These are phyloP conservation scores for Apiospora malaysiana DNA, from an alignment of 2,329 filamentous ascomycete genomes.

Conservation along the genomic window DNA sequence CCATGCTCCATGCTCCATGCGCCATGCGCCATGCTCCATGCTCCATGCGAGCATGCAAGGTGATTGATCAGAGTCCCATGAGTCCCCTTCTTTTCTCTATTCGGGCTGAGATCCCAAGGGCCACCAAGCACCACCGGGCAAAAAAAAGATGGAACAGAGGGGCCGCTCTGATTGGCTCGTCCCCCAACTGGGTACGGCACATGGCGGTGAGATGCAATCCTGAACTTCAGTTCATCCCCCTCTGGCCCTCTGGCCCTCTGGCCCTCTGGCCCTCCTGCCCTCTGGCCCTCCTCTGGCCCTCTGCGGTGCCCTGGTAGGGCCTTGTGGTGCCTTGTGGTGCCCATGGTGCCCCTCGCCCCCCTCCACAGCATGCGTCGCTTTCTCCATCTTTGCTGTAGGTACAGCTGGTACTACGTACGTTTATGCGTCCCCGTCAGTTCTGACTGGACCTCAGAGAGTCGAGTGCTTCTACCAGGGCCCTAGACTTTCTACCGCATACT, in stretches of 20 bases:
- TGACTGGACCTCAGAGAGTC: too few species aligned
- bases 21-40: too few species aligned
- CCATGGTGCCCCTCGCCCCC: too few species aligned
- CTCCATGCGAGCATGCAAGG: not conserved
- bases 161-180: not conserved
- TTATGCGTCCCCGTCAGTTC: not conserved
- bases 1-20: too few species aligned
- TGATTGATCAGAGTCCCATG: not conserved
- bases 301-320: too few species aligned
- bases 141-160: not conserved
- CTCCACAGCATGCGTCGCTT: not conserved
- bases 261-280: too few species aligned
- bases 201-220: constrained; percentile 16
- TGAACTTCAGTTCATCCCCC: not conserved
- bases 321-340: too few species aligned
- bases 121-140: too few species aligned
- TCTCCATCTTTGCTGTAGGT: constrained; percentile 13
- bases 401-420: constrained; percentile 10
- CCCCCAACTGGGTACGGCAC: not conserved
- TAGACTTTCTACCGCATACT: not conserved
- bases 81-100: not conserved
- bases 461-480: not conserved
- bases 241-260: not conserved
- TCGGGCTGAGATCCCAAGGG: constrained; percentile 11
- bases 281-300: too few species aligned